phyloP scores from a whole-genome alignment of 2,329 filamentous ascomycete species.

The Metarhizium guizhouense region DNA sequence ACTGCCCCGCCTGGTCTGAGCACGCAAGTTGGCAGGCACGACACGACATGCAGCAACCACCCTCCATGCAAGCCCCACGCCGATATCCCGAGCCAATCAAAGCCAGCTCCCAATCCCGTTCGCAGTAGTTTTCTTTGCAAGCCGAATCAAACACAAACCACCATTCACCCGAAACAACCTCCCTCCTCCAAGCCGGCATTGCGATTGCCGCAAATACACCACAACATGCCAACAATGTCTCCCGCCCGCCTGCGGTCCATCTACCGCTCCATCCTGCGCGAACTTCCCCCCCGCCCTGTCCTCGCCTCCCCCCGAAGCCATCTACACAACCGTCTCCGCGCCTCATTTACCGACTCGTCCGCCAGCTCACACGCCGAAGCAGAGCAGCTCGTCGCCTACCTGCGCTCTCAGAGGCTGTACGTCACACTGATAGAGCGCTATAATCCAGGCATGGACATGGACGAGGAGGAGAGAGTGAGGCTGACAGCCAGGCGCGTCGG shows the following conservation, averaged over 20 bases:
- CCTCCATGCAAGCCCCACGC: not conserved
- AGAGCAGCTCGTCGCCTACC: constrained; percentile 73
- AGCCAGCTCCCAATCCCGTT: not conserved
- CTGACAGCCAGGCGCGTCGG: constrained; percentile 81
- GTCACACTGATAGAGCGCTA: constrained; percentile 77
- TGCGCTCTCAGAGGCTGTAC: constrained; percentile 80
- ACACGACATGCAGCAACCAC: too few relatives aligned
- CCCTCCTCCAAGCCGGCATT: not conserved
- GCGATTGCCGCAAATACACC: not conserved
- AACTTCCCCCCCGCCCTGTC: constrained; percentile 66
- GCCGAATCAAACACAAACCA: not conserved
- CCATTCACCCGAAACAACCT: not conserved
- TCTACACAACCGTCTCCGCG: constrained; percentile 22
- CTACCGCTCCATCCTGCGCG: constrained; percentile 82
- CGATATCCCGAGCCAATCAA: not conserved
- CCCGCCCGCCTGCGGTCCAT: constrained; percentile 58
- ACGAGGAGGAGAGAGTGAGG: constrained; percentile 73
- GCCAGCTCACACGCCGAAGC: constrained; percentile 27
- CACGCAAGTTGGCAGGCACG: too few relatives aligned
- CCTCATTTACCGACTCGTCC: constrained; percentile 18
- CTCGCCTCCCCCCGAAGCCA: constrained; percentile 50
- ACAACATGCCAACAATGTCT: constrained; percentile 23
- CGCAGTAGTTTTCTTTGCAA: too few relatives aligned
- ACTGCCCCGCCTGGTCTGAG: too few relatives aligned
- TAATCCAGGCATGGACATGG: constrained; percentile 86